Base-by-base conservation (phyloP, 2,329 filamentous ascomycete species). In the Fusarium sp. region DNA sequence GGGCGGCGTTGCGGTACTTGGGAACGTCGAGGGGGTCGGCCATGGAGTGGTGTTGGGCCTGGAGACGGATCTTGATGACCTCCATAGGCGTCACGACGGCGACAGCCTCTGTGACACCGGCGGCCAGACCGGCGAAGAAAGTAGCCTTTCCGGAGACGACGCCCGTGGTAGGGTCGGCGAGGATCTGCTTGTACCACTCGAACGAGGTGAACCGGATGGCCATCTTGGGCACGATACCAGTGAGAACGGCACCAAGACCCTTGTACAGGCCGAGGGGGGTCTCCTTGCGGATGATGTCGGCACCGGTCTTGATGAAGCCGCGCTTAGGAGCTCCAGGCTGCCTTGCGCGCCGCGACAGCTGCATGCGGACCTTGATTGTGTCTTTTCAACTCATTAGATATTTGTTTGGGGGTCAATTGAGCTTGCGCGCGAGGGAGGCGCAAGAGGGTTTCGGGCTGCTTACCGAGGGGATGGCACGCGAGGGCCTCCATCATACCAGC, bases 401-500 rank as follows among this genome's bases (percentile, higher is more conserved):
- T 50, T 50, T 52, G 16, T 13, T 20, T 27, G 10, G 6, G 20
- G 18, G 45, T 27, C 14, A 18, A 25, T 56, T 71, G 64, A 57
- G 59, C 64, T 41, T n/a, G 39, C 20, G 54, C 65, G 64, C 67
- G 58, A 61, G 64, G 62, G 68, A 27, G 60, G 35, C 48, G 61
- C n/a, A 54, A 39, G 48, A 35, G 50, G 20, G 13, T 30, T 35
- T n/a, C 63, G 32, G n/a, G 20, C 20, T 67, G 78, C 88, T 79
- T 89, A 96, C 94, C 94, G 68, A 98, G 90, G 72, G 97, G 97
- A 88, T 99, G 97, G 84, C 97, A 99, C 64, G 88, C 95, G 73
- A 99, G 92, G 58, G 97, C 97, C 86, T 99, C 97, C 95, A 98
- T 98, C 96, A 98, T 98, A 81, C 97, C 97, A 78, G 97, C 97